These are phyloP conservation scores for Saccharum hybrid DNA, from an alignment of 202 grass and related monocot species.

Conservation along the genomic window DNA sequence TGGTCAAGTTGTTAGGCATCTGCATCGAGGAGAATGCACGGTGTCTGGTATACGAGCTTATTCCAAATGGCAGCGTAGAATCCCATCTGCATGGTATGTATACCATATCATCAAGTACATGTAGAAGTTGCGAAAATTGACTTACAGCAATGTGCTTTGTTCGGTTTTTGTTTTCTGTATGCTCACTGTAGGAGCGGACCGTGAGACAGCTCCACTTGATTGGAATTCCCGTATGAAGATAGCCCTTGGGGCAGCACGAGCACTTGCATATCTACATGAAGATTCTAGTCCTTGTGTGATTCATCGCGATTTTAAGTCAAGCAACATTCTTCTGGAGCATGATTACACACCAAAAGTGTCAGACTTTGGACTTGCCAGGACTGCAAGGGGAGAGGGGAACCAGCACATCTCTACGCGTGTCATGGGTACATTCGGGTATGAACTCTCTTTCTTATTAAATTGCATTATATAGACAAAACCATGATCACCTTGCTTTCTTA, in stretches of 20 bases:
- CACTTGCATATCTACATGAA: slow-evolving; percentile 94
- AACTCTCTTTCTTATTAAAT: slow-evolving; percentile 7
- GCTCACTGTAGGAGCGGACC: slow-evolving; percentile 59
- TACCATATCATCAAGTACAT: slow-evolving; percentile 13
- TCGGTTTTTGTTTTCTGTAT: slow-evolving; percentile 7
- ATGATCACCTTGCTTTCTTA: slow-evolving; percentile 30
- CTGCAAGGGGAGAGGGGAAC: slow-evolving; percentile 78
- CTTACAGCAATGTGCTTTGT: slow-evolving; percentile 14
- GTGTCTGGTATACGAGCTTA: slow-evolving; percentile 94
- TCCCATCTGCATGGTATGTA: slow-evolving; percentile 95
- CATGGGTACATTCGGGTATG: slow-evolving; percentile 97
- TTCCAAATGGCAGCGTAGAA: slow-evolving; percentile 94
- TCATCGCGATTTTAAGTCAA: slow-evolving; percentile 97
- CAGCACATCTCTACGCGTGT: slow-evolving; percentile 93
- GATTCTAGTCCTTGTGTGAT: slow-evolving; percentile 97
- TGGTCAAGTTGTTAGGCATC: slow-evolving; percentile 96
- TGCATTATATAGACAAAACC: slow-evolving; percentile 17
- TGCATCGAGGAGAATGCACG: slow-evolving; percentile 82
- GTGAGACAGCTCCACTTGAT: slow-evolving; percentile 68
- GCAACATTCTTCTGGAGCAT: slow-evolving; percentile 93
- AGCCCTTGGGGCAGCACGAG: slow-evolving; percentile 85
- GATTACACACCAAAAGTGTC: slow-evolving; percentile 97
- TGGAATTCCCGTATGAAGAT: slow-evolving; percentile 99
- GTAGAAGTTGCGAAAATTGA: slow-evolving; percentile 28
- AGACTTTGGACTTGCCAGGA: slow-evolving; percentile 91